Base-by-base conservation (phyloP, 2,329 filamentous ascomycete genomes). In the Pezizomycotina sp. region DNA sequence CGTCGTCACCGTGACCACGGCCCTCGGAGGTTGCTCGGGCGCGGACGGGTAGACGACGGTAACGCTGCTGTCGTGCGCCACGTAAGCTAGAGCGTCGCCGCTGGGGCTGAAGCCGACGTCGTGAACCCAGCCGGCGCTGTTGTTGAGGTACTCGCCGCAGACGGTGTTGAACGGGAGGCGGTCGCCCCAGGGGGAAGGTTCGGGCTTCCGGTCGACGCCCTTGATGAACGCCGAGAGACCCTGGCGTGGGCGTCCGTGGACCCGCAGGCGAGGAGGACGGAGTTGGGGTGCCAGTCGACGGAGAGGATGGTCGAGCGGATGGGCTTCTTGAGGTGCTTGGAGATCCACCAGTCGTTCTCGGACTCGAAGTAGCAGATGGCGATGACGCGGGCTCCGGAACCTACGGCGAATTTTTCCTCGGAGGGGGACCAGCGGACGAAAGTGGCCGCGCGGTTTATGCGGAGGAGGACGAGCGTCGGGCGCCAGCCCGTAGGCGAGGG, bases 291-390 rank as follows among this genome's bases (percentile, higher is more conserved):
- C 89, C 89, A 98, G 38, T 77, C 76, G 27, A 98, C 73, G 10
- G 79, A 83, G 37, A 89, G 95, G 52, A 98, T 86, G 38, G 89
- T 98, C 57, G 83, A 92, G 49, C 86, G 79, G 53, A 98, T 92
- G 13, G 89, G 89, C 69, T 95, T 98, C 72, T 95, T 95, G 55
- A 98, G 63, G 61, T 98, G 89, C 68, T 98, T 98, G 23, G 84
- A 93, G 26, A 98, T 86, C 89, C 89, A 98, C 89, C 89, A 98
- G 64, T 98, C 84, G 60, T 98, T 93, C 60, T 98, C 89, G 58
- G 92, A 81, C 56, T 98, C 89, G 52, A 98, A 98, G 64, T 95
- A 95, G 67, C 89, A 98, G 50, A 95, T 71, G 25, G 89, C 83
- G 53, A 98, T 92, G 48, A 92, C 78, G 47, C 89, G 76, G 51